Evolutionary conservation across 257 asterid genomes (phyloP), one percentile per base, ranked within the genome.

Genomic region (Perilla frutescens): DNA sequence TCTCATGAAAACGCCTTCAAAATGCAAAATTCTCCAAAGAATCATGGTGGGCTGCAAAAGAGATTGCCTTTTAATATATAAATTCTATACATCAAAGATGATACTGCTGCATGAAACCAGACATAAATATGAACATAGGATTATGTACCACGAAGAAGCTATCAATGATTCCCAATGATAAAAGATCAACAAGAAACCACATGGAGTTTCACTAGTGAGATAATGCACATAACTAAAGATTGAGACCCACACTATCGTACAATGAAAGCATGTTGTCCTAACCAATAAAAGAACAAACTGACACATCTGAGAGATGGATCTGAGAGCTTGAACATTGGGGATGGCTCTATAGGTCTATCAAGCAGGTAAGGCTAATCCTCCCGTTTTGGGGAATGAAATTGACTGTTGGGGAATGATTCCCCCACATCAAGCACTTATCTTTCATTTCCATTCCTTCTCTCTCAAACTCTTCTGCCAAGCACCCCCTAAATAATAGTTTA

Each of bases 31-130:
- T 71, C 32, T 64, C 85, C 62, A 63, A 45, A 9, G 80, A 64
- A 36, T 70, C 78, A 13, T 26, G 58, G 53, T 53, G 26, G 26
- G 26, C 86, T 82, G 83, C 83, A 82, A 75, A 77, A 78, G 7
- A 40, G 12, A 47, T 4, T 39, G 51, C 50, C 3, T 13, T 14
- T 72, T 3, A 67, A 58, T 11, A 67, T 49, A 44, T 34, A 34
- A 51, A 11, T 57, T 6, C 12, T 4, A 31, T 11, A 14, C n/a
- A 72, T 4, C 36, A 1, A 20, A 20, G 26, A 69, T 40, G 70
- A 58, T 49, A 58, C 8, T 26, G 34, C 44, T 48, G 9, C 69
- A 44, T 64, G 60, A 1, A 11, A 49, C 29, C 29, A 5, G 57
- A 49, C 47, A 61, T 34, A 4, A 34, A 2, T 34, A 34, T 34